These are phyloP conservation scores for Saccharomycopsis guyanensis DNA, from an alignment of 805 yeast species.

Conservation along the genomic window DNA sequence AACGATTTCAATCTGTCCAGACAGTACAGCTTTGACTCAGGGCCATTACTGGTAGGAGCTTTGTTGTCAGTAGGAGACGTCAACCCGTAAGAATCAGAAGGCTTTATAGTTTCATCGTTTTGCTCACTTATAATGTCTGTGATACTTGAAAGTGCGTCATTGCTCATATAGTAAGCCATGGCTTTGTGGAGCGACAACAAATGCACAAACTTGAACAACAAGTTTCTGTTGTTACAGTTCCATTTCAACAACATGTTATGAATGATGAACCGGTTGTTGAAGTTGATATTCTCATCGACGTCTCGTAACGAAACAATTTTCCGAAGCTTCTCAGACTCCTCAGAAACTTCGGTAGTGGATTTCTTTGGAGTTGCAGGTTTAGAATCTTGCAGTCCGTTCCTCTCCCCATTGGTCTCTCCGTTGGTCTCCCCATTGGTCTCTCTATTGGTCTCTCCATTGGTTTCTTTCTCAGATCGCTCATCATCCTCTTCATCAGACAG, in stretches of 20 bases:
- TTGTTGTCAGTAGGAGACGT: conserved; percentile 6
- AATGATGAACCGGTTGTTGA: conserved; percentile 62
- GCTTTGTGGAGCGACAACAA: conserved; percentile 39
- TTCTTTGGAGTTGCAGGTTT: not conserved
- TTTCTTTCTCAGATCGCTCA: not conserved
- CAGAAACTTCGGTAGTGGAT: not conserved
- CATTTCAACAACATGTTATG: conserved; percentile 72
- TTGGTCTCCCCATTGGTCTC: not conserved
- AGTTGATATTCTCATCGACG: conserved; percentile 24
- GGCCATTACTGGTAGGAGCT: not conserved
- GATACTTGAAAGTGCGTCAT: conserved; percentile 42
- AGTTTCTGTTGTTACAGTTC: conserved; percentile 64
- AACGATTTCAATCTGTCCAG: conserved; percentile 36
- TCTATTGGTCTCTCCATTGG: no score
- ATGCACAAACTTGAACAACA: conserved; percentile 51
- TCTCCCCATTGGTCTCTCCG: not conserved
- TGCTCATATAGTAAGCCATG: conserved; percentile 35
- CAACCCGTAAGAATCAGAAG: not conserved
- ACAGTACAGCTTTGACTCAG: conserved; percentile 18
- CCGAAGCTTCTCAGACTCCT: not conserved
- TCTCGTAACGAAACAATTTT: conserved; percentile 11
- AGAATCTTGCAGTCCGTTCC: no score
- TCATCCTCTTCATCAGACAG: not conserved
- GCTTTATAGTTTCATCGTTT: conserved; percentile 1
- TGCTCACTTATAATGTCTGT: conserved; percentile 38